phyloP scores from a whole-genome alignment of 192 early-diverging fungal genomes.

The Dissophora globulifera region DNA sequence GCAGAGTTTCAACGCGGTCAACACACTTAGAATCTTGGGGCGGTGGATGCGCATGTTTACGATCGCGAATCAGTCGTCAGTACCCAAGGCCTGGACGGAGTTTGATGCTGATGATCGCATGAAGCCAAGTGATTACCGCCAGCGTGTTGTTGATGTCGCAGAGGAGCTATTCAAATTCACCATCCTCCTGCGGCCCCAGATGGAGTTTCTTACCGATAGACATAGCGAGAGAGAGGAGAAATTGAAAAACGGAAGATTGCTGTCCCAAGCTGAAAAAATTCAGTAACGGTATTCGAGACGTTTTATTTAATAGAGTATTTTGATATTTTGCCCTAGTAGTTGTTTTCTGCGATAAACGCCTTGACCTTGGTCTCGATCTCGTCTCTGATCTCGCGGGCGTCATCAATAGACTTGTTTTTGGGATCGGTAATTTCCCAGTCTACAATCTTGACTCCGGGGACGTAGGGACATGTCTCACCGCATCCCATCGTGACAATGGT shows the following conservation, averaged over 20 bases:
- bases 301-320: not conserved
- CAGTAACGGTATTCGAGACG: no score
- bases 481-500: conserved; percentile 47
- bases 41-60: conserved; percentile 68
- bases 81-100: conserved; percentile 68
- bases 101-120: conserved; percentile 59
- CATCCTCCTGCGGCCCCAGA: conserved; percentile 50
- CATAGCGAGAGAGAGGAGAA: conserved; percentile 61
- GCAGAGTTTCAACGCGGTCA: conserved; percentile 64
- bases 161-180: conserved; percentile 63
- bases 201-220: conserved; percentile 57
- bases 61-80: conserved; percentile 63
- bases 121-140: conserved; percentile 53
- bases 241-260: conserved; percentile 53
- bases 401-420: conserved; percentile 28
- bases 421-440: conserved; percentile 40
- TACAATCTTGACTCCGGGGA: conserved; percentile 36
- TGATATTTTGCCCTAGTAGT: conserved; percentile 6
- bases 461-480: conserved; percentile 33
- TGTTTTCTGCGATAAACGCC: conserved; percentile 35
- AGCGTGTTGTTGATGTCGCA: conserved; percentile 64
- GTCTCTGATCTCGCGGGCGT: conserved; percentile 34
- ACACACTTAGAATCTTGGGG: conserved; percentile 59
- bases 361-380: conserved; percentile 44
- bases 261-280: conserved; percentile 59